phyloP scores from a whole-genome alignment of 1,284 basidiomycete species.

The Schizopora paradoxa region DNA sequence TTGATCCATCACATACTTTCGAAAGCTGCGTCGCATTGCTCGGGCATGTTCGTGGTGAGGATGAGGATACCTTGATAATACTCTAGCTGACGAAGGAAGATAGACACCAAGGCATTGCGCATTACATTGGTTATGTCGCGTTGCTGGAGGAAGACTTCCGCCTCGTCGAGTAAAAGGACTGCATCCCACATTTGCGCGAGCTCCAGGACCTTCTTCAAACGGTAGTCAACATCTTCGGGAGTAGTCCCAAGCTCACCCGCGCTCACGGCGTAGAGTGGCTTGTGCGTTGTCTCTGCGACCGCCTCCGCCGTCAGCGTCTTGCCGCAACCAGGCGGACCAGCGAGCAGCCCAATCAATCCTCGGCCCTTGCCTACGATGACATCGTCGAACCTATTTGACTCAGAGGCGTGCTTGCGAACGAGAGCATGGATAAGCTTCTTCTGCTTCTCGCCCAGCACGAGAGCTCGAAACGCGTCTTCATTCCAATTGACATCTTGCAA shows the following conservation, averaged over 20 bases:
- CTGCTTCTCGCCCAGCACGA: conserved; percentile 46
- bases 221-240: conserved; percentile 37
- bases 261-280: conserved; percentile 54
- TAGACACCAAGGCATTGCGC: conserved; percentile 34
- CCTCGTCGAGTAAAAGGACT: conserved; percentile 34
- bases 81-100: conserved; percentile 32
- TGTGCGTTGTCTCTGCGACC: conserved; percentile 38
- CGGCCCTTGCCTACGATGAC: conserved; percentile 60
- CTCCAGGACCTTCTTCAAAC: conserved; percentile 40
- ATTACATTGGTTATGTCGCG: conserved; percentile 23
- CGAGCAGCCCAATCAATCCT: conserved; percentile 54
- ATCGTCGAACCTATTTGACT: conserved; percentile 49
- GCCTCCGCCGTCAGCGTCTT: conserved; percentile 50
- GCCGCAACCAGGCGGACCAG: conserved; percentile 57
- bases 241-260: conserved; percentile 53
- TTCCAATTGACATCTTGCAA: conserved; percentile 50
- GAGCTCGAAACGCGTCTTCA: conserved; percentile 48
- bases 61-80: conserved; percentile 35
- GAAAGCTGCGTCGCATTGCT: conserved; percentile 32
- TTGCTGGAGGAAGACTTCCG: conserved; percentile 32
- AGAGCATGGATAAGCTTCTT: conserved; percentile 52
- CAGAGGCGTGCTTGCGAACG: conserved; percentile 49
- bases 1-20: conserved; percentile 30
- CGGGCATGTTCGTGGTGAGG: conserved; percentile 33
- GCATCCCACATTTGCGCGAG: conserved; percentile 32